Conservation (phyloP, 768 basidiomycete genomes). For the Naganishia antarctica region DNA sequence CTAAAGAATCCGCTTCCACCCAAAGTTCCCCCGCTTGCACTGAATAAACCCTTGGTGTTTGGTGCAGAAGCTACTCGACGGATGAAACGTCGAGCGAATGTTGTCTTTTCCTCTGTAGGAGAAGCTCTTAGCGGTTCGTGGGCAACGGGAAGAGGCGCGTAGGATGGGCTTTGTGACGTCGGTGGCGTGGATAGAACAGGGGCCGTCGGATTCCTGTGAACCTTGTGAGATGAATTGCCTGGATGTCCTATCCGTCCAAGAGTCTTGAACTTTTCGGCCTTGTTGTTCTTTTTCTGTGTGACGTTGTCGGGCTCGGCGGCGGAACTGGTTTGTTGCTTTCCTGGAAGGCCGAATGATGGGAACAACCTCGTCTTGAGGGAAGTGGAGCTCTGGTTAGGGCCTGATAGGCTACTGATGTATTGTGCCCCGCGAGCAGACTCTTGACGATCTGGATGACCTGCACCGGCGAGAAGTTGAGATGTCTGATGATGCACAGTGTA, state of each 20-base stretch:
- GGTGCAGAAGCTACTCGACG: constrained; percentile 94
- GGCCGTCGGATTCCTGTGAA: constrained; percentile 1
- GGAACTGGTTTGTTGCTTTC: background rate
- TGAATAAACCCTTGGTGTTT: constrained; percentile 86
- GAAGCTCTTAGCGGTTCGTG: constrained; percentile 5
- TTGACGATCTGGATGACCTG: constrained; percentile 1
- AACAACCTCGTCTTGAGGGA: constrained; percentile 6
- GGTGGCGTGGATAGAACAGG: background rate
- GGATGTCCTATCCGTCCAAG: constrained; percentile 16
- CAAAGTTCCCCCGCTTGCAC: constrained; percentile 30
- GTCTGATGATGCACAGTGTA: constrained; percentile 16
- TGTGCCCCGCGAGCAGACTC: background rate
- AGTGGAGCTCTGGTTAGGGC: background rate
- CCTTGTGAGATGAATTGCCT: background rate
- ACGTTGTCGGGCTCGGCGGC: background rate
- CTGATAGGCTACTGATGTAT: background rate
- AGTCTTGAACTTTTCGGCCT: constrained; percentile 15
- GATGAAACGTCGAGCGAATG: constrained; percentile 68
- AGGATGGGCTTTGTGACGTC: background rate
- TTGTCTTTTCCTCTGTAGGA: constrained; percentile 44
- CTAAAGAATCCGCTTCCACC: constrained; percentile 11
- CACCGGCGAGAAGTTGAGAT: background rate
- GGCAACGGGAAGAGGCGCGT: background rate
- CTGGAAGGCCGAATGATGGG: background rate
- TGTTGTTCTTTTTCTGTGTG: background rate